A percentile compares a stretch with the other conserved stretches of the same genome.
These are phyloP conservation scores for Candida sakaeoensis DNA, from an alignment of 805 yeast genomes.

Conservation along the genomic window DNA sequence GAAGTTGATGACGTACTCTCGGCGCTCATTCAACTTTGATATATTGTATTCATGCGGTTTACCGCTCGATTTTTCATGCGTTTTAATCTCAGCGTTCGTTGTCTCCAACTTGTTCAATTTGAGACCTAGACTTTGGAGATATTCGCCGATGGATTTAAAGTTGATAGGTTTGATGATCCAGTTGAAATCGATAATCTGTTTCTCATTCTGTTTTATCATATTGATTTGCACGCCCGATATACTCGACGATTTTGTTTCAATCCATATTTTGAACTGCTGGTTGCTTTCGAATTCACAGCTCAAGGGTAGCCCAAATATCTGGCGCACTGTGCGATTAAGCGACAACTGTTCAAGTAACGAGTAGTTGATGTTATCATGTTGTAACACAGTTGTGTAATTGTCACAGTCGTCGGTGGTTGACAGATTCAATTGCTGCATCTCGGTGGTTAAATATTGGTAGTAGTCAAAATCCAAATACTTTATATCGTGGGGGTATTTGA, in stretches of 20 bases:
- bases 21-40: conserved; percentile 12
- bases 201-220: neutral
- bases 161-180: conserved; percentile 30
- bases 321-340: conserved; percentile 18
- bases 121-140: conserved; percentile 18
- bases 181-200: conserved; percentile 3
- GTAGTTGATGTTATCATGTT: conserved; percentile 22
- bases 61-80: conserved; percentile 24
- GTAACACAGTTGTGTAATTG: conserved; percentile 14
- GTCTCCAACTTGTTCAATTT: conserved; percentile 23
- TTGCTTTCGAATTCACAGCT: conserved; percentile 10
- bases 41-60: conserved; percentile 22
- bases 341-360: conserved; percentile 25
- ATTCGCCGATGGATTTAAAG: conserved; percentile 15
- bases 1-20: conserved; percentile 23
- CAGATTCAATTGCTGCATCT: conserved; percentile 14
- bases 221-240: conserved; percentile 27
- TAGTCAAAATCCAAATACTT: conserved; percentile 23
- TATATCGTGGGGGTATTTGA: conserved; percentile 24
- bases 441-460: conserved; percentile 12
- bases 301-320: conserved; percentile 29
- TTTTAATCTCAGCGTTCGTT: conserved; percentile 17
- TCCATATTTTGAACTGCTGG: conserved; percentile 24
- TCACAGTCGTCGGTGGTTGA: conserved; percentile 10
- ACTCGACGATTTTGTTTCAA: conserved; percentile 25